Conservation (phyloP, 2,329 filamentous ascomycete genomes). For the Diaporthe humulicola region DNA sequence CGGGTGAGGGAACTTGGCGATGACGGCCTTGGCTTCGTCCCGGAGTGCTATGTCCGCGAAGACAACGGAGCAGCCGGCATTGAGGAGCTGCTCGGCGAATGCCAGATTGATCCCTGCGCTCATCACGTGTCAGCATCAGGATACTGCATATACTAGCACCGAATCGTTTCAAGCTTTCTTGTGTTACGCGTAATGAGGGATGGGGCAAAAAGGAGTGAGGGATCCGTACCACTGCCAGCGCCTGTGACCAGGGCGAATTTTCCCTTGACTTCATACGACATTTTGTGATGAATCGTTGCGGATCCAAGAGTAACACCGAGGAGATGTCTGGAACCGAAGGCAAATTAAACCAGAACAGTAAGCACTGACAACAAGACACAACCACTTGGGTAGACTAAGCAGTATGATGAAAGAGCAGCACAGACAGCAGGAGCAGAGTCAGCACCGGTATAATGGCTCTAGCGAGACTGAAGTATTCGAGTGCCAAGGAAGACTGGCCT, state of each 20-base stretch:
- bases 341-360: neutral
- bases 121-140: neutral
- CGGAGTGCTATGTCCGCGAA: slow-evolving; percentile 45
- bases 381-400: neutral
- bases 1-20: slow-evolving; percentile 38
- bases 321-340: neutral
- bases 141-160: neutral
- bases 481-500: neutral
- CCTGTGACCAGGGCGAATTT: slow-evolving; percentile 39
- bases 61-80: slow-evolving; percentile 45
- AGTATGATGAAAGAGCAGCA: neutral
- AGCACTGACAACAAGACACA: neutral
- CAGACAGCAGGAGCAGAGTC: neutral
- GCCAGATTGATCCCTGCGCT: slow-evolving; percentile 44
- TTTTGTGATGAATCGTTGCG: neutral
- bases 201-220: neutral
- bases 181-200: neutral
- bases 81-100: slow-evolving; percentile 42
- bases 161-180: neutral
- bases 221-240: slow-evolving; percentile 30
- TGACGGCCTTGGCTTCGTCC: slow-evolving; percentile 42
- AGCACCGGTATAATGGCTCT: neutral
- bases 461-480: neutral
- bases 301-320: neutral
- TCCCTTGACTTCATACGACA: slow-evolving; percentile 39